These are phyloP conservation scores for Lachancea lanzarotensis DNA, from an alignment of 805 yeast species.

Conservation along the genomic window DNA sequence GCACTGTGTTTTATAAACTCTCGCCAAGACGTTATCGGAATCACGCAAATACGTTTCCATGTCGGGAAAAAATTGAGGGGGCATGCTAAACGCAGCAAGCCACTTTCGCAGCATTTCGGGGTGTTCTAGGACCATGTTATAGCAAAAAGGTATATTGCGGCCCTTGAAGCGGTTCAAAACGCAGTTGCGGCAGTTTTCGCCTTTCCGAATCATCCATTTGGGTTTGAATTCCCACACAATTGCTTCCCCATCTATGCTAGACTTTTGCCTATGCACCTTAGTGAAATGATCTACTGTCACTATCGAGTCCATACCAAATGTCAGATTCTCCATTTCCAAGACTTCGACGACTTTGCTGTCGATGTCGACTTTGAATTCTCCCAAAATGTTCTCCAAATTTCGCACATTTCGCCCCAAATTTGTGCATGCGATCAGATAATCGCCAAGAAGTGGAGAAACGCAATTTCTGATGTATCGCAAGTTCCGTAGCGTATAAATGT, in stretches of 20 bases:
- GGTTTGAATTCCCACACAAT: conserved; percentile 29
- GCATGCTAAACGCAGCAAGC: conserved; percentile 8
- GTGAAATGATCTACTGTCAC: conserved; percentile 22
- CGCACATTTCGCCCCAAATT: conserved; percentile 4
- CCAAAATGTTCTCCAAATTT: neutral
- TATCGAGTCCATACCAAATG: conserved; percentile 2
- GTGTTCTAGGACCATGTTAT: conserved; percentile 12
- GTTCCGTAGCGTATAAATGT: conserved; percentile 20
- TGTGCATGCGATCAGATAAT: neutral
- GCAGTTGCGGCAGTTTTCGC: conserved; percentile 19
- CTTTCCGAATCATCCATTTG: conserved; percentile 23
- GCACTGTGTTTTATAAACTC: conserved; percentile 22
- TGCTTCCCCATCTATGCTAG: neutral
- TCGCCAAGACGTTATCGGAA: conserved; percentile 18
- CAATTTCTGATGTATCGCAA: conserved; percentile 10
- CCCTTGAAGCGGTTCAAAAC: conserved; percentile 21
- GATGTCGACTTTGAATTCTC: neutral
- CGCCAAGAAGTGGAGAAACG: conserved; percentile 13
- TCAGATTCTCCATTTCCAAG: conserved; percentile 20
- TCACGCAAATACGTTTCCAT: conserved; percentile 19
- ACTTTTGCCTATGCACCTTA: conserved; percentile 11
- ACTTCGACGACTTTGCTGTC: conserved; percentile 13
- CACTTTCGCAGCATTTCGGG: conserved; percentile 10
- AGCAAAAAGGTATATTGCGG: conserved; percentile 22
- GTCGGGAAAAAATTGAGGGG: conserved; percentile 11